Base-by-base conservation (phyloP, 2,329 filamentous ascomycete genomes). In the Hypoxylon sp. region DNA sequence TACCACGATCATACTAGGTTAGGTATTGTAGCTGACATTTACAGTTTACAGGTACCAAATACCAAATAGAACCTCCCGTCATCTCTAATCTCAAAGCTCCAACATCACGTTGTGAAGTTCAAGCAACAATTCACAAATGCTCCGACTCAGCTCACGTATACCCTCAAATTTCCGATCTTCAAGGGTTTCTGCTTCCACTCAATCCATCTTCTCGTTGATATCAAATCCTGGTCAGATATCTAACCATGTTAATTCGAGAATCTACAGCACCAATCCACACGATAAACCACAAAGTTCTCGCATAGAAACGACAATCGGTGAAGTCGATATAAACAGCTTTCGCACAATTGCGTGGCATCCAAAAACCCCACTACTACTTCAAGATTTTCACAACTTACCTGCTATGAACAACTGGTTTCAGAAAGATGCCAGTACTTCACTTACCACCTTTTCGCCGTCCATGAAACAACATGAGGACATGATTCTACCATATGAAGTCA, bases 321-420 rank as follows among this genome's bases (percentile, higher is more conserved):
- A 48, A 15, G 43, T 71, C 49, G 60, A 63, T 53, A 24, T 71
- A 34, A 55, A 71, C n/a, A 19, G 28, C 1, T 72, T 73, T 61
- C 70, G 69, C 43, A 55, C 43, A 24, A 15, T 57, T 37, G 67
- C 71, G 22, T 72, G 68, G 70, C 37, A 64, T 56, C 56, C 70
- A n/a, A 44, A 67, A 32, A 30, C 55, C 6, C 71, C 71, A 1
- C 30, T 72, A 11, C 55, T 63, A 30, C 54, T 71, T 22, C 53
- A 19, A 30, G 44, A 32, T 13, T 69, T 58, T 57, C 65, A 74
- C 43, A 44, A 24, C 13, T 43, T 70, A 19, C 65, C 72, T 28
- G 64, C 74, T 34, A 64, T 68, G 47, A 32, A 53, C 6, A 72
- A 65, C 61, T 77, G 75, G 75, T 76, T 77, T 48, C 56, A 53